A percentile compares a stretch with the other conserved stretches of the same genome.
These are phyloP conservation scores for Pseudohalonectria lignicola DNA, from an alignment of 2,329 filamentous ascomycete species.

Conservation along the genomic window DNA sequence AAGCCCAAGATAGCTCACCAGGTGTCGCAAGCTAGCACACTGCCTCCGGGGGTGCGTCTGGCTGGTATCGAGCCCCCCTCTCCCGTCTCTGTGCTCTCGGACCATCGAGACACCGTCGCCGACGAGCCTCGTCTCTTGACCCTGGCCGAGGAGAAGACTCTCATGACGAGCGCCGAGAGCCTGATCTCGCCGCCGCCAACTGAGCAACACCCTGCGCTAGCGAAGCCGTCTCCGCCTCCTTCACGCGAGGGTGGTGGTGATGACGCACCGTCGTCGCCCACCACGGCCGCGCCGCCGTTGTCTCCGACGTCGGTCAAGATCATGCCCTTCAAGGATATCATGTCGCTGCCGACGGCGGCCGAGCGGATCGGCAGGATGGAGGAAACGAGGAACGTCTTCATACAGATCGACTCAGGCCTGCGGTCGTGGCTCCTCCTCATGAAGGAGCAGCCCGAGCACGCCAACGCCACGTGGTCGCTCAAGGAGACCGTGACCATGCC, in stretches of 20 bases:
- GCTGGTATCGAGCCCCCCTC: slow-evolving; percentile 27
- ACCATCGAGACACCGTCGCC: slow-evolving; percentile 11
- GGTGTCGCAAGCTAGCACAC: slow-evolving; percentile 24
- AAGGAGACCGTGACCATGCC: not conserved
- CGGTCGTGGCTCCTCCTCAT: slow-evolving; percentile 41
- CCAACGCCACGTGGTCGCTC: slow-evolving; percentile 22
- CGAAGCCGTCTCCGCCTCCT: slow-evolving; percentile 2
- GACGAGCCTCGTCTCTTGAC: slow-evolving; percentile 21
- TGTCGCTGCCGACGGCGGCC: slow-evolving; percentile 50
- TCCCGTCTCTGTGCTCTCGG: slow-evolving; percentile 27
- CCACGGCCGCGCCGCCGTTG: not conserved
- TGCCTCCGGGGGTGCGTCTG: slow-evolving; percentile 14
- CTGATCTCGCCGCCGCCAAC: slow-evolving; percentile 23
- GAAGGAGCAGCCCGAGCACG: slow-evolving; percentile 35
- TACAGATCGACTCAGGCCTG: slow-evolving; percentile 65
- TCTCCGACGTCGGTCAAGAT: slow-evolving; percentile 20
- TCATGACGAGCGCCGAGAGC: slow-evolving; percentile 21
- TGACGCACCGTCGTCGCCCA: no score
- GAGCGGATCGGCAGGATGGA: slow-evolving; percentile 68
- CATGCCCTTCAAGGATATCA: slow-evolving; percentile 65
- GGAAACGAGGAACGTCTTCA: slow-evolving; percentile 60
- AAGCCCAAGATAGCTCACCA: slow-evolving; percentile 18
- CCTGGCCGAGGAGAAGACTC: slow-evolving; percentile 31
- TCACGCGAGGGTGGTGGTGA: no score
- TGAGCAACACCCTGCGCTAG: slow-evolving; percentile 24